These are phyloP conservation scores for Eruca vesicaria DNA, from an alignment of 441 rosid genomes.

Conservation along the genomic window DNA sequence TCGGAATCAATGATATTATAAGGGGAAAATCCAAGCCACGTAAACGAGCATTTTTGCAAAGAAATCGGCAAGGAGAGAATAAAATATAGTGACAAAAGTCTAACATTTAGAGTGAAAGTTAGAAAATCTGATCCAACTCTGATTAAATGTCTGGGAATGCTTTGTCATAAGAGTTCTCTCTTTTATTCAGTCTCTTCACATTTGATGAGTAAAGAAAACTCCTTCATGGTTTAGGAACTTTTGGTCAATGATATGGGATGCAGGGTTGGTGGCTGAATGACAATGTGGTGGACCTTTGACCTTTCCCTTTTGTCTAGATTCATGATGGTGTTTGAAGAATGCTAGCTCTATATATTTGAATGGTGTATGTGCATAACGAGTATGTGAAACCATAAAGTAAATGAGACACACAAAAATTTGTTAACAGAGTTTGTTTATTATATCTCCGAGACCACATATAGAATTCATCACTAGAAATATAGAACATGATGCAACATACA, in stretches of 20 bases:
- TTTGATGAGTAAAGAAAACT: not conserved
- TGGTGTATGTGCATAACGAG: too few species aligned
- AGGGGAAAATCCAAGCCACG: not conserved
- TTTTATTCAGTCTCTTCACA: not conserved
- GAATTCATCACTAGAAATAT: too few species aligned
- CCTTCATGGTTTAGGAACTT: not conserved
- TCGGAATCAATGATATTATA: not conserved
- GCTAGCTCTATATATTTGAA: too few species aligned
- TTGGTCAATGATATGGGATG: not conserved
- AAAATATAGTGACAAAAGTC: not conserved
- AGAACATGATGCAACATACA: too few species aligned
- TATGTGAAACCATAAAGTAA: too few species aligned
- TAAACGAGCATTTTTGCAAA: too few species aligned
- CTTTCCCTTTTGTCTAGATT: not conserved
- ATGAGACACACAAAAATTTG: too few species aligned
- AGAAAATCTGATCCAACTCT: not conserved
- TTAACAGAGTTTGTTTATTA: too few species aligned
- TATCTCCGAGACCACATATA: too few species aligned
- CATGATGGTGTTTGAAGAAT: not conserved
- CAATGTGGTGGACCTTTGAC: not conserved
- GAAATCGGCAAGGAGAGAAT: too few species aligned
- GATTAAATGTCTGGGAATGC: not conserved
- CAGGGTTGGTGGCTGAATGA: not conserved
- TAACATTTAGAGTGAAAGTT: not conserved
- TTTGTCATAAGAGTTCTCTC: too few species aligned